Base-by-base conservation (phyloP, 2,329 filamentous ascomycete species). In the Talaromyces funiculosus region DNA sequence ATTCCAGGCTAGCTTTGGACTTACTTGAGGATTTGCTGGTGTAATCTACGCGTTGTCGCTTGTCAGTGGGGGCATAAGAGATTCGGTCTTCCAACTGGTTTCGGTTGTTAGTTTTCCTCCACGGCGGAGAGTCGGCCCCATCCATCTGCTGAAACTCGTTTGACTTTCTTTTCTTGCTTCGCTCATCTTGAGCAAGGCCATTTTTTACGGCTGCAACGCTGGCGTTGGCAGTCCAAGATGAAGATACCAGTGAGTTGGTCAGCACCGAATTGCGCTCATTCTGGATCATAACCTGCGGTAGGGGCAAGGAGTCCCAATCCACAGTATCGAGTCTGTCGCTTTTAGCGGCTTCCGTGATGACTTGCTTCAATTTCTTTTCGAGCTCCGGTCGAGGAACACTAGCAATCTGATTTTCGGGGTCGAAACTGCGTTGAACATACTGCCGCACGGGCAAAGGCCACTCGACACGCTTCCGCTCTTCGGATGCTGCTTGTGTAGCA, bases 371-470 rank as follows among this genome's bases (percentile, higher is more conserved):
- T 71, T 92, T 95, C 62, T 81, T 80, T 74, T 96, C 89, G 81
- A 97, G 88, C 61, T 96, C 91, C 57, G 81, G 69, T 57, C 84
- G 83, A 55, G 79, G 74, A 49, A 92, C 84, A 40, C 83, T 82
- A 4, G 82, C 69, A 64, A 89, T 82, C 65, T 86, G 79, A 71
- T 92, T 90, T 61, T 86, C 84, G 26, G 86, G 84, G 55, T 90
- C 86, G 72, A 97, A 97, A 26, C 92, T 92, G 70, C 92, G 87
- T 69, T 92, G 88, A 33, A 97, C 93, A 77, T 97, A 97, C 66
- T 83, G 81, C 67, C 92, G 89, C 62, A 97, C 90, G n/a, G 88
- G 84, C 45, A 84, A 80, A 33, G 92, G 87, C 88, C 91, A 97
- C 67, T 89, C 85, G 68, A 86, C 78, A 88, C 81, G 77, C 77